Conservation (phyloP, 306 rosid species). For the Pyrus betulifolia region DNA sequence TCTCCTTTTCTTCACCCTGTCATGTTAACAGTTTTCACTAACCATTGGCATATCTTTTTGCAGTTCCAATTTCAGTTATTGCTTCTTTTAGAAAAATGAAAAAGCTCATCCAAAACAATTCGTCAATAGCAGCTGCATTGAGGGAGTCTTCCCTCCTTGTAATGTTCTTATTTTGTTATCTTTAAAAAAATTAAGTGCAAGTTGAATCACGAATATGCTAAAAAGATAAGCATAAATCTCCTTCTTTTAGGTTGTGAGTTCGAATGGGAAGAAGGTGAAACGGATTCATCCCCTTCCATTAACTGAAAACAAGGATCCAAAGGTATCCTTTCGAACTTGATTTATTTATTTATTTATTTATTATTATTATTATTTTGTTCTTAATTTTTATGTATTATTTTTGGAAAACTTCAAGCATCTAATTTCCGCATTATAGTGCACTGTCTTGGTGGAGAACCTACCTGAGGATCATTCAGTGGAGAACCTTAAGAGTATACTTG, state of each 20-base stretch:
- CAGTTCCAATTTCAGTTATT: conserved; percentile 69
- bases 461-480: conserved; percentile 81
- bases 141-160: conserved; percentile 80
- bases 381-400: not conserved
- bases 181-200: conserved; percentile 6
- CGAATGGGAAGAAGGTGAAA: conserved; percentile 76
- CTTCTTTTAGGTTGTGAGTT: conserved; percentile 60
- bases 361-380: not conserved
- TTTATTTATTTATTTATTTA: not conserved
- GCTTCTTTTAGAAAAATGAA: conserved; percentile 83
- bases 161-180: conserved; percentile 22
- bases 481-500: conserved; percentile 63
- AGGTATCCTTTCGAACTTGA: conserved; percentile 47
- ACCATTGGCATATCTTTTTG: conserved; percentile 21
- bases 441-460: conserved; percentile 91
- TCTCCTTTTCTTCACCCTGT: not conserved
- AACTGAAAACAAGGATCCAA: conserved; percentile 50
- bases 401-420: conserved; percentile 20
- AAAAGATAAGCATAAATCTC: conserved; percentile 1
- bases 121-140: conserved; percentile 54
- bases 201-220: conserved; percentile 18
- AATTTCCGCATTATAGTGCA: conserved; percentile 55
- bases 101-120: conserved; percentile 54
- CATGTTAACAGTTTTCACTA: not conserved
- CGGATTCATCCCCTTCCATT: conserved; percentile 57